A percentile compares a stretch with the other conserved stretches of the same genome.
phyloP scores from a whole-genome alignment of 257 asterid genomes.

The Avicennia marina region DNA sequence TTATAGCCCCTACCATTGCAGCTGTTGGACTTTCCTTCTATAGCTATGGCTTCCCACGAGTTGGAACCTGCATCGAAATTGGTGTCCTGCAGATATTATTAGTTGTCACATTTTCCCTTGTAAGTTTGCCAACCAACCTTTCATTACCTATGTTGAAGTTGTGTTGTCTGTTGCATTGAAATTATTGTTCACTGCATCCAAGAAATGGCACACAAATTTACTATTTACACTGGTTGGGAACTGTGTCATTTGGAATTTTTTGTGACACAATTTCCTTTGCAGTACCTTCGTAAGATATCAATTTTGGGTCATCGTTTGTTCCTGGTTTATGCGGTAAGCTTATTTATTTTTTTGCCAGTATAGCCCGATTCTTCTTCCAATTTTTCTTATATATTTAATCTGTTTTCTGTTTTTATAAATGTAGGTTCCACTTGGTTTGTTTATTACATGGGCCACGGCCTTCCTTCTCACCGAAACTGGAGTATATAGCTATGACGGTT shows the following conservation, averaged over 20 bases:
- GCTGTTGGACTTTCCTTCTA: constrained; percentile 98
- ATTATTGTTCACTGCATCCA: no score
- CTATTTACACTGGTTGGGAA: no score
- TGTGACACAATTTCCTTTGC: constrained; percentile 35
- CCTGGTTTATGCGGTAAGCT: constrained; percentile 77
- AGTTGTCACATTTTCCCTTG: constrained; percentile 81
- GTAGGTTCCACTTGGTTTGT: constrained; percentile 26
- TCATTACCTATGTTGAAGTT: not conserved
- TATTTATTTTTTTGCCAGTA: not conserved
- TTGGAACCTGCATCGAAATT: constrained; percentile 91
- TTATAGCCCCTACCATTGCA: constrained; percentile 91
- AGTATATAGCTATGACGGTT: constrained; percentile 73
- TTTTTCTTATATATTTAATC: constrained; percentile 1
- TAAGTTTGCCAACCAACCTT: constrained; percentile 35
- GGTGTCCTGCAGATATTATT: constrained; percentile 83
- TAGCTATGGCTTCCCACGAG: constrained; percentile 87
- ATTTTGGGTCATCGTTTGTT: constrained; percentile 89
- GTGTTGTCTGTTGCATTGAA: no score
- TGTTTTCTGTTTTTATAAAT: constrained; percentile 3
- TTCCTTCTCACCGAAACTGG: constrained; percentile 81
- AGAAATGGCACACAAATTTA: no score
- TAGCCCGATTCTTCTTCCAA: not conserved
- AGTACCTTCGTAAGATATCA: constrained; percentile 95
- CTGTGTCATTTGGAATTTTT: not conserved
- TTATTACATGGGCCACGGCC: constrained; percentile 81